These are phyloP conservation scores for Leccinum rimulosum DNA, from an alignment of 768 basidiomycete species.

Conservation along the genomic window DNA sequence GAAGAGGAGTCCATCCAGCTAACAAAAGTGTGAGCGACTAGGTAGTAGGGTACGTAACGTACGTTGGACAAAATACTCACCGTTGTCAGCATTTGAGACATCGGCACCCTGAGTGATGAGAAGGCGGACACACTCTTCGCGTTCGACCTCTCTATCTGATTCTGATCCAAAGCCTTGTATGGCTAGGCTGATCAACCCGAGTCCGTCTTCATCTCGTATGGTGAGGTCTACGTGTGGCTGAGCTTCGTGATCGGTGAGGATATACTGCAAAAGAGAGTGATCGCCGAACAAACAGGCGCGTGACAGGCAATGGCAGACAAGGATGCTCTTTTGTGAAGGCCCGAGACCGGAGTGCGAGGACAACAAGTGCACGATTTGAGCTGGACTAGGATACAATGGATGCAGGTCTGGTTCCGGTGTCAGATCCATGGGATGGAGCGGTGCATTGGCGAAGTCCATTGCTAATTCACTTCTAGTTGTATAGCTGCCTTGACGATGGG, in stretches of 20 bases:
- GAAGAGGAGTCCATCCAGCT: constrained; percentile 96
- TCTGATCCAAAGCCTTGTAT: constrained; percentile 84
- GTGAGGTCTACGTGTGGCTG: constrained; percentile 66
- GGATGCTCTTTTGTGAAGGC: constrained; percentile 62
- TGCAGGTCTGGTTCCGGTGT: constrained; percentile 77
- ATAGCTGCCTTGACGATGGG: constrained; percentile 5
- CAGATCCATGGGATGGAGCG: constrained; percentile 47
- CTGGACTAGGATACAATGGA: constrained; percentile 70
- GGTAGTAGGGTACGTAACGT: neutral
- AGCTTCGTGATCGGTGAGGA: constrained; percentile 65
- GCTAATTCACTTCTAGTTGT: constrained; percentile 1
- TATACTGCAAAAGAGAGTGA: constrained; percentile 64
- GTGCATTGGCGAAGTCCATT: constrained; percentile 31
- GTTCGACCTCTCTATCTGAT: constrained; percentile 79
- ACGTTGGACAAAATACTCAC: constrained; percentile 37
- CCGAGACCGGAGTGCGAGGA: constrained; percentile 65
- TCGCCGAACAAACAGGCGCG: constrained; percentile 82
- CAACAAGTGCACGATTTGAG: constrained; percentile 60
- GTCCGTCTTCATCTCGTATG: constrained; percentile 80
- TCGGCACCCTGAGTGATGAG: constrained; percentile 79
- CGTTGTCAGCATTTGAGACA: constrained; percentile 56
- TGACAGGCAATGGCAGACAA: constrained; percentile 70
- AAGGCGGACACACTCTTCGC: constrained; percentile 85
- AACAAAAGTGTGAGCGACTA: constrained; percentile 10
- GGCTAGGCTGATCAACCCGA: constrained; percentile 71